Conservation (phyloP, 169 alveolate species). For the Plasmodium gaboni region DNA sequence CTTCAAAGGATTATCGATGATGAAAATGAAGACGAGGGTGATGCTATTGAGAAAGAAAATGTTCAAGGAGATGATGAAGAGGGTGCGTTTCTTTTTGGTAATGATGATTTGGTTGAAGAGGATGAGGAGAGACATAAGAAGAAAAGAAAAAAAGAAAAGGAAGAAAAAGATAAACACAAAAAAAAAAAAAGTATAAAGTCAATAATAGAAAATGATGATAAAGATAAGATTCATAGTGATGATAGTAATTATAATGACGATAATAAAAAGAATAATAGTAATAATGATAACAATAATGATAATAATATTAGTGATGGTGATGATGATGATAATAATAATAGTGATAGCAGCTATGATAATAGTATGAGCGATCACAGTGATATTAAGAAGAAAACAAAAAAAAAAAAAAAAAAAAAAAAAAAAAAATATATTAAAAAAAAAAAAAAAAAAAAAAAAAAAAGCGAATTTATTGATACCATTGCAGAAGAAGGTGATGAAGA, state of each 20-base stretch:
- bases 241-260: conserved; percentile 8
- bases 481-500: conserved; percentile 13
- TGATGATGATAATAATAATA: neutral
- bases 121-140: neutral
- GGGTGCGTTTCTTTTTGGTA: neutral
- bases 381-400: neutral
- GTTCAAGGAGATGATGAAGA: neutral
- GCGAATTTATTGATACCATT: neutral
- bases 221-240: conserved; percentile 14
- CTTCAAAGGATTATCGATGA: neutral
- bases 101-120: neutral
- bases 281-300: neutral
- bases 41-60: neutral
- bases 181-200: conserved; percentile 1
- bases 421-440: conserved; percentile 7
- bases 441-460: conserved; percentile 34
- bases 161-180: neutral
- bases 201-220: neutral
- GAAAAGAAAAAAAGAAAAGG: conserved; percentile 10
- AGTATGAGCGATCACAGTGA: neutral
- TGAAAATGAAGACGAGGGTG: conserved; percentile 13
- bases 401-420: conserved; percentile 23
- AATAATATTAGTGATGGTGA: neutral
- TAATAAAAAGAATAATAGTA: neutral
- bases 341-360: neutral